A percentile compares a stretch with the other conserved stretches of the same genome.
Evolutionary conservation across 2,329 filamentous ascomycete species (phyloP).

Genomic region (Didymella pinodella): DNA sequence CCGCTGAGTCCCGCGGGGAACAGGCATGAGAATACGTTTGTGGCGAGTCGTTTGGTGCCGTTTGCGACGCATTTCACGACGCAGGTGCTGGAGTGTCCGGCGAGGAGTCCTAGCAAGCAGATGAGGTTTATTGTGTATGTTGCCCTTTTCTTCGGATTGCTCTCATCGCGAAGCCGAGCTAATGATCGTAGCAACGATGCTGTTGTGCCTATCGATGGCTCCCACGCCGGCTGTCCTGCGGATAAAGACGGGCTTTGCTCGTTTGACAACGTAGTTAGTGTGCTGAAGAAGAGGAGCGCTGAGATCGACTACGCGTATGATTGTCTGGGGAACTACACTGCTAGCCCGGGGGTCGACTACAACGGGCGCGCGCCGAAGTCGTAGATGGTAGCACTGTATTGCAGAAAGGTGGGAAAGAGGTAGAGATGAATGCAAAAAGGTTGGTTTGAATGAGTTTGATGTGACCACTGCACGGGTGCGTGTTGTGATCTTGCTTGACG

Average conservation of each 20-base stretch:
- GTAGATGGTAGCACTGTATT: not conserved
- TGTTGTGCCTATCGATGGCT: conserved; percentile 36
- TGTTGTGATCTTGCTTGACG: not conserved
- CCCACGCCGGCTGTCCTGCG: conserved; percentile 32
- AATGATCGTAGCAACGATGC: conserved; percentile 36
- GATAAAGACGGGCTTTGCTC: conserved; percentile 39
- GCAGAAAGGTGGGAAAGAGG: not conserved
- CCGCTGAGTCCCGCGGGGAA: conserved; percentile 33
- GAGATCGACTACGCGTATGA: conserved; percentile 44
- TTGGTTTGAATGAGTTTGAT: not conserved
- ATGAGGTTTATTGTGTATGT: conserved; percentile 43
- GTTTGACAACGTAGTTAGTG: conserved; percentile 39
- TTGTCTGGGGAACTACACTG: conserved; percentile 43
- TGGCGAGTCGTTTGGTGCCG: conserved; percentile 40
- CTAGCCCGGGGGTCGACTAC: conserved; percentile 34
- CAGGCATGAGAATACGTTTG: conserved; percentile 34
- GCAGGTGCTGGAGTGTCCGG: conserved; percentile 38
- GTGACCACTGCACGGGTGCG: not conserved
- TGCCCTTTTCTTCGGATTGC: not conserved
- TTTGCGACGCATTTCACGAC: conserved; percentile 45
- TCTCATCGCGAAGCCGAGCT: not conserved
- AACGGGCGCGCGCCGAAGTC: conserved; percentile 38
- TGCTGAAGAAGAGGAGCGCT: conserved; percentile 37
- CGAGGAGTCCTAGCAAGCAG: conserved; percentile 35
- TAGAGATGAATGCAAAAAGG: not conserved